These are phyloP conservation scores for Postia placenta DNA, from an alignment of 768 basidiomycete species.

Conservation along the genomic window DNA sequence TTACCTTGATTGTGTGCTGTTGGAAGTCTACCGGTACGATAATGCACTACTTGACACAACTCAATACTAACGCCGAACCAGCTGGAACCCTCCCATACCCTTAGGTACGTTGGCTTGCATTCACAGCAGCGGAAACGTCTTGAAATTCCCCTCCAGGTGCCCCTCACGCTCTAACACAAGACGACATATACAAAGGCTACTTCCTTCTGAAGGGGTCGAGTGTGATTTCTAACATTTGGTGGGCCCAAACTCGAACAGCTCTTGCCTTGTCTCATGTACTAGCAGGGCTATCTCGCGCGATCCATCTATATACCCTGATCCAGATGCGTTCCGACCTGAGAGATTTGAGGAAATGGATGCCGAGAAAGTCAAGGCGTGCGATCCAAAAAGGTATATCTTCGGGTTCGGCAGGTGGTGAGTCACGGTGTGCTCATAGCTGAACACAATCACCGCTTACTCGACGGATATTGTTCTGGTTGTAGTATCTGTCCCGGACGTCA, in stretches of 20 bases:
- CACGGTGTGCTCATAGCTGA: background rate
- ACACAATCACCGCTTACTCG: background rate
- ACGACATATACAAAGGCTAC: conserved; percentile 14
- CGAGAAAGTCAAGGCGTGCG: conserved; percentile 12
- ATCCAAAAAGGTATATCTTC: conserved; percentile 24
- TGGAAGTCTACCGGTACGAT: conserved; percentile 21
- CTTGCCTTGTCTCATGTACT: background rate
- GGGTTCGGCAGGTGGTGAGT: conserved; percentile 30
- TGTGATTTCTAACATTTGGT: conserved; percentile 13
- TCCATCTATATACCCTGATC: conserved; percentile 28
- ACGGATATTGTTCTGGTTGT: background rate
- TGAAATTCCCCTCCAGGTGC: conserved; percentile 5
- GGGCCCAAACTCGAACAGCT: too few relatives aligned
- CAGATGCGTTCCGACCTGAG: conserved; percentile 22
- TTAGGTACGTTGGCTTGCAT: conserved; percentile 7
- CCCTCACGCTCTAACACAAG: conserved; percentile 13
- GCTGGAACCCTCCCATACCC: conserved; percentile 14
- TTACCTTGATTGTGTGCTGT: conserved; percentile 28
- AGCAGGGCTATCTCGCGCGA: conserved; percentile 40
- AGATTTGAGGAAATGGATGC: conserved; percentile 13
- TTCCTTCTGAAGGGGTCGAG: conserved; percentile 11
- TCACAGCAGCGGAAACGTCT: background rate
- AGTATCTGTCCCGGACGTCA: conserved; percentile 22
- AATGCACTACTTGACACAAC: background rate
- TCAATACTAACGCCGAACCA: background rate